Conservation (phyloP, 2,329 filamentous ascomycete species). For the Colletotrichum tabaci region DNA sequence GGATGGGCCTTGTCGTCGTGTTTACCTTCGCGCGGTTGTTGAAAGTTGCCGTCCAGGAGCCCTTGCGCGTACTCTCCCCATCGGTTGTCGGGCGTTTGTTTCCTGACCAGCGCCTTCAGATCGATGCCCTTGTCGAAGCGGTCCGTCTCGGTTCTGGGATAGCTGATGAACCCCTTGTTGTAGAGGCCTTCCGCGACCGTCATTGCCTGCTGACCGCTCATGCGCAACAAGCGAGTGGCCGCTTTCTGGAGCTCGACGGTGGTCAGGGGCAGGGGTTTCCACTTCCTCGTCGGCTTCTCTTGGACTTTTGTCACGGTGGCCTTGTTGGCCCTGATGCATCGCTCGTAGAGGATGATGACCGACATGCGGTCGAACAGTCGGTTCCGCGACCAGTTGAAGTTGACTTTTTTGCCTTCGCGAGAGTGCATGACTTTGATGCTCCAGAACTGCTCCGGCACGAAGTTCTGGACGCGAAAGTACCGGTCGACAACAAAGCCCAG, state of each 20-base stretch:
- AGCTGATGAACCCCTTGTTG: slow-evolving; percentile 96
- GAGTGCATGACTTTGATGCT: slow-evolving; percentile 86
- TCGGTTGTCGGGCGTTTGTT: slow-evolving; percentile 81
- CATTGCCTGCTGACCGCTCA: slow-evolving; percentile 95
- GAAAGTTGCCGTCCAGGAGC: slow-evolving; percentile 82
- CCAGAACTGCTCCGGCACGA: slow-evolving; percentile 95
- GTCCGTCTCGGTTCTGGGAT: slow-evolving; percentile 97
- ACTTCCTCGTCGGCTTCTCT: slow-evolving; percentile 93
- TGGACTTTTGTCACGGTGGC: slow-evolving; percentile 89
- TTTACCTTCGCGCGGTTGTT: slow-evolving; percentile 83
- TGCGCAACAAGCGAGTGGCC: slow-evolving; percentile 88
- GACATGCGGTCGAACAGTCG: slow-evolving; percentile 90
- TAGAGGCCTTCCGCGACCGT: slow-evolving; percentile 88
- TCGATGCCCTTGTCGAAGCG: slow-evolving; percentile 94
- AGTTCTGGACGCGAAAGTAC: slow-evolving; percentile 94
- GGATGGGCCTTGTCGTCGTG: slow-evolving; percentile 98
- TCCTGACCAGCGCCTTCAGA: slow-evolving; percentile 82
- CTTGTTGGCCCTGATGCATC: slow-evolving; percentile 81
- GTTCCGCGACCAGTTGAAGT: slow-evolving; percentile 86
- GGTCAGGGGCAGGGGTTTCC: slow-evolving; percentile 92
- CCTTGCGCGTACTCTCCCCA: slow-evolving; percentile 89
- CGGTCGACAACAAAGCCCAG: slow-evolving; percentile 97
- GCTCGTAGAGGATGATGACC: slow-evolving; percentile 86
- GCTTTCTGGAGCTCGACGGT: slow-evolving; percentile 98
- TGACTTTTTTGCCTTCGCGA: slow-evolving; percentile 83